Base-by-base conservation (phyloP, 768 basidiomycete species). In the Symmetrospora coprosmae region DNA sequence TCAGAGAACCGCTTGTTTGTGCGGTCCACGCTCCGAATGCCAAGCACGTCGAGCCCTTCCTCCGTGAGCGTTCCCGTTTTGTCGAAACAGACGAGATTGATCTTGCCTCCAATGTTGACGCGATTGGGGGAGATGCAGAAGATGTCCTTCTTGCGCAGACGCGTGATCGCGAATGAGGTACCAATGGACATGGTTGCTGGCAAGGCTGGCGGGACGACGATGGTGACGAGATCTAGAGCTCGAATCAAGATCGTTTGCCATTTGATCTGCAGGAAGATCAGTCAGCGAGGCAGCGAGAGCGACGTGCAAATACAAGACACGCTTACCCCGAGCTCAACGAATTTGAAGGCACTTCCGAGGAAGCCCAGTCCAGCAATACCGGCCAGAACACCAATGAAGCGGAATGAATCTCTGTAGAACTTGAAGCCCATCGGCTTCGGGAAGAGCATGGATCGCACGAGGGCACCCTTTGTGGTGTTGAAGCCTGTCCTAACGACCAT, bases 31-130 rank as follows among this genome's bases (percentile, higher is more conserved):
- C 81, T 81, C 43, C 92, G 84, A 17, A 94, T 84, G 16, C 94
- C 94, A 45, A 99, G 82, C 43, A 99, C 89, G 70, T 99, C 94
- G 48, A 99, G 77, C 0, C 92, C 94, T 65, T 99, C 94, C 73
- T 99, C 94, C 1, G 94, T 99, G 23, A 99, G 78, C 8, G 94
- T 99, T 7, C 94, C 94, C 1, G 94, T 99, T 75, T 99, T 99
- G 76, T 99, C 94, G 68, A 99, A 99, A 70, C 91, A 96, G 67
- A 89, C 89, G 9, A 97, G 84, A 65, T 97, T 96, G 74, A 97
- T 77, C 74, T 94, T 91, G 9, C 94, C 94, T 1, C 82, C 87
- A 45, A 99, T 81, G 68, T 99, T 99, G 67, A 99, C 86, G 46
- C 94, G 77, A 66, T 83, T 90, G 0, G 94, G 94, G 0, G 94